These are phyloP conservation scores for Thraustochytrium sp. DNA, from an alignment of 352 stramenopile species.

Conservation along the genomic window DNA sequence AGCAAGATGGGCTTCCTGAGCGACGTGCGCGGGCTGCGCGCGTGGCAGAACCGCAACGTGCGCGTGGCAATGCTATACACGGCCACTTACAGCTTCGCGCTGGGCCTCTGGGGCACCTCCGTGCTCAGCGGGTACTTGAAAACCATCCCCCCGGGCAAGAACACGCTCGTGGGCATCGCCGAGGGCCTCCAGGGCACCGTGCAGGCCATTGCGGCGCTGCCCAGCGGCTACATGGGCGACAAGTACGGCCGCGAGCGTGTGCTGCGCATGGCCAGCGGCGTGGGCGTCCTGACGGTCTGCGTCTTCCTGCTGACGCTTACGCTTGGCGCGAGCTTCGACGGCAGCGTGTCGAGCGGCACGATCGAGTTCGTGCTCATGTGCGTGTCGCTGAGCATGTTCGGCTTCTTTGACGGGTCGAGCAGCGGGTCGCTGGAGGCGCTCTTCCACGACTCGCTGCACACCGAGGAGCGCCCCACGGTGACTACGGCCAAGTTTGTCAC, in stretches of 20 bases:
- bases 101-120: slow-evolving; percentile 54
- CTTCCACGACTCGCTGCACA: slow-evolving; percentile 55
- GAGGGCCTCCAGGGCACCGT: slow-evolving; percentile 43
- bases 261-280: background rate
- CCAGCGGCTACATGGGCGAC: slow-evolving; percentile 25
- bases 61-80: slow-evolving; percentile 50
- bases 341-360: slow-evolving; percentile 50
- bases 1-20: background rate
- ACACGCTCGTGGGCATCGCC: slow-evolving; percentile 39
- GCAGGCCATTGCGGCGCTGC: slow-evolving; percentile 3
- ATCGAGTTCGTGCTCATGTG: slow-evolving; percentile 45
- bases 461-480: slow-evolving; percentile 50
- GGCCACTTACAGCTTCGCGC: slow-evolving; percentile 49
- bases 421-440: slow-evolving; percentile 56
- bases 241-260: slow-evolving; percentile 2
- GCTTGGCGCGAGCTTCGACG: slow-evolving; percentile 40
- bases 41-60: slow-evolving; percentile 51
- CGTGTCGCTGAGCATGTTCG: slow-evolving; percentile 52
- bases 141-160: slow-evolving; percentile 7
- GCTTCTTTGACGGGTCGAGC: slow-evolving; percentile 54
- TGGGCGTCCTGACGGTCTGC: slow-evolving; percentile 6
- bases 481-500: slow-evolving; percentile 53
- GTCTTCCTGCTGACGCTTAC: slow-evolving; percentile 45
- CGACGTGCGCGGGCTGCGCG: background rate
- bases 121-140: slow-evolving; percentile 53